Base-by-base conservation (phyloP, 2,329 filamentous ascomycete genomes). In the Mycosphaerelloides madeirae region DNA sequence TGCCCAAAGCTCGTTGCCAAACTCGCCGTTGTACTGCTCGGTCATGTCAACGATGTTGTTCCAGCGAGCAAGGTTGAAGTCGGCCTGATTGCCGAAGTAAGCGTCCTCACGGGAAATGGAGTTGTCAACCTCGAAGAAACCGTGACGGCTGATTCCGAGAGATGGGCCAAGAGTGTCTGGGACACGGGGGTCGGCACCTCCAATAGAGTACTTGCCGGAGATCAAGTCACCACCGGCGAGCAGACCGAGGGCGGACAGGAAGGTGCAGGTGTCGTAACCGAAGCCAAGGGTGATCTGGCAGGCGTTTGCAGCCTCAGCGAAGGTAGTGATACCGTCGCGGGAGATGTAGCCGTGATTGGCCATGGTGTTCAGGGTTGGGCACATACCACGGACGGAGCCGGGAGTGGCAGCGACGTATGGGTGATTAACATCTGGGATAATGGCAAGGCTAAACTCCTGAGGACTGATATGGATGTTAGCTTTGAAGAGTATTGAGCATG, bases 341-440 rank as follows among this genome's bases (percentile, higher is more conserved):
- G 41, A 42, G 39, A 62, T 57, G 51, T 59, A 61, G 42, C 57
- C 57, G 39, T 61, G 57, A 39, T 61, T 62, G 33, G 59, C 58
- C 43, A 62, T 50, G 31, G 57, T 54, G 46, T 59, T 57, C 29
- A 59, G 28, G 15, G 53, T 54, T 22, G 54, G 52, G 43, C 57
- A 61, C 41, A 57, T 53, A 43, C 58, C 58, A 35, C 57, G 54
- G 20, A 55, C 48, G 39, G 52, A 55, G 16, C 41, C 53, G 9
- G 41, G 31, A 8, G 36, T 44, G 14, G 58, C 55, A 6, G 43
- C 46, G 31, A 50, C 20, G 38, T 53, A 61, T 32, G 48, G 47
- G 38, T 60, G 56, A 12, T 49, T 42, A 3, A 44, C 39, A 43
- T 61, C 56, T 12, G 57, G 57, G 29, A 60, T 55, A 14, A 38